Conservation (phyloP, 345 rosid genomes). For the Ceriops tagal region DNA sequence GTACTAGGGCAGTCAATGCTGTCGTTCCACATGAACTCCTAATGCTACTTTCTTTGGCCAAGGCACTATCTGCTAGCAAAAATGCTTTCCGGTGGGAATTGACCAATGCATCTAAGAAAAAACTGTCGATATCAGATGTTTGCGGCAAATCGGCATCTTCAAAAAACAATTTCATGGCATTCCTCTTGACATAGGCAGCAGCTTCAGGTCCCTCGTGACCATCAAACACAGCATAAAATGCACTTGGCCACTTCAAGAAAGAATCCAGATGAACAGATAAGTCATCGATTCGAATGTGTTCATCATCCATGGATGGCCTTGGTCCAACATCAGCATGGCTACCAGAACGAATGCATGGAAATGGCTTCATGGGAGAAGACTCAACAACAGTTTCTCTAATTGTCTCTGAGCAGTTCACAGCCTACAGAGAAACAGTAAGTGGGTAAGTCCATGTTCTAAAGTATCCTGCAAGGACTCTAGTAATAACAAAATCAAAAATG, state of each 20-base stretch:
- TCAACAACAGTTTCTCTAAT: slow-evolving; percentile 27
- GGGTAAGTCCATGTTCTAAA: slow-evolving; percentile 10
- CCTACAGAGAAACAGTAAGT: slow-evolving; percentile 25
- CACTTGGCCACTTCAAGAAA: slow-evolving; percentile 56
- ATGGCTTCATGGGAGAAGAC: slow-evolving; percentile 32
- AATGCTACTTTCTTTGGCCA: slow-evolving; percentile 44
- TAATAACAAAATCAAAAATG: not conserved
- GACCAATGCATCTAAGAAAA: slow-evolving; percentile 46
- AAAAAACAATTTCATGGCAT: slow-evolving; percentile 66
- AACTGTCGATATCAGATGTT: slow-evolving; percentile 45
- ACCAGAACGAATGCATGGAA: slow-evolving; percentile 77
- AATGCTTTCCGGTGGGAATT: slow-evolving; percentile 53
- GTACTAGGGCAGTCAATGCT: slow-evolving; percentile 58
- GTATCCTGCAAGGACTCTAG: not conserved
- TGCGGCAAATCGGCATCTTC: slow-evolving; percentile 57
- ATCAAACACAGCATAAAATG: slow-evolving; percentile 92
- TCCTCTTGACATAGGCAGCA: slow-evolving; percentile 67
- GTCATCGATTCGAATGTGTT: slow-evolving; percentile 75
- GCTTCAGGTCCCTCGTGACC: slow-evolving; percentile 96
- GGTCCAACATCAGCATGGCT: slow-evolving; percentile 68
- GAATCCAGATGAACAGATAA: slow-evolving; percentile 56
- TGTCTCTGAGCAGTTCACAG: slow-evolving; percentile 35
- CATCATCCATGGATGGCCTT: slow-evolving; percentile 77
- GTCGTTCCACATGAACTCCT: slow-evolving; percentile 57
- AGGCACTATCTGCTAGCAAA: slow-evolving; percentile 50